Base-by-base conservation (phyloP, 2,329 filamentous ascomycete genomes). In the Chaetothyriales sp. region DNA sequence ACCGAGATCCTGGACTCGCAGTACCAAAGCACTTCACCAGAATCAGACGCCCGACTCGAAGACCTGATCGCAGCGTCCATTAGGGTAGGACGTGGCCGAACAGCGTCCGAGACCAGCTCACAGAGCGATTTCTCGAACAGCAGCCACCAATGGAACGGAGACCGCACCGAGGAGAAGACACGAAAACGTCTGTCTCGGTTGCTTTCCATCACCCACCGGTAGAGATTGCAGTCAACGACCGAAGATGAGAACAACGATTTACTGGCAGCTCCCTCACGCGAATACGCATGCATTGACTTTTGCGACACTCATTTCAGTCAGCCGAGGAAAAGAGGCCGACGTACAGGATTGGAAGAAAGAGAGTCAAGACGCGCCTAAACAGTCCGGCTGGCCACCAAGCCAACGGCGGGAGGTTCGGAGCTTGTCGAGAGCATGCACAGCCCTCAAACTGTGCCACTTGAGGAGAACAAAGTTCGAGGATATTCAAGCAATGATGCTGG, bases 1-100 rank as follows among this genome's bases (percentile, higher is more conserved):
- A 64, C 70, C 53, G 69, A 71, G 57, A 69, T 70, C 50, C 66
- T 71, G 56, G 65, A 70, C 45, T 63, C 67, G 52, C 62, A 65
- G 44, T 59, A 59, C 19, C 58, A 64, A 28, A 59, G 61, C 13
- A 64, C 63, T 49, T 64, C 67, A 29, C 69, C 67, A 45, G 63
- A 67, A 50, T 66, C 63, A 18, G 69, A 70, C 51, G 69, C 70
- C 47, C 66, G 66, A 6, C 66, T 71, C 2, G 69, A 71, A 53
- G 69, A 71, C 48, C 67, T 71, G 54, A 64, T 71, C 18, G 68
- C 66, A 52, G 64, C 66, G 47, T 65, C 68, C 49, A 65, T 70
- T 28, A 51, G 57, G 28, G 46, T 54, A 40, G 29, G 48, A 44
- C 58, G 59, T 29, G 47, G 48, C 47, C 67, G 46, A 60, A 64